A percentile compares a stretch with the other conserved stretches of the same genome.
Conservation (phyloP, 352 stramenopile genomes). For the Sclerospora graminicola region DNA sequence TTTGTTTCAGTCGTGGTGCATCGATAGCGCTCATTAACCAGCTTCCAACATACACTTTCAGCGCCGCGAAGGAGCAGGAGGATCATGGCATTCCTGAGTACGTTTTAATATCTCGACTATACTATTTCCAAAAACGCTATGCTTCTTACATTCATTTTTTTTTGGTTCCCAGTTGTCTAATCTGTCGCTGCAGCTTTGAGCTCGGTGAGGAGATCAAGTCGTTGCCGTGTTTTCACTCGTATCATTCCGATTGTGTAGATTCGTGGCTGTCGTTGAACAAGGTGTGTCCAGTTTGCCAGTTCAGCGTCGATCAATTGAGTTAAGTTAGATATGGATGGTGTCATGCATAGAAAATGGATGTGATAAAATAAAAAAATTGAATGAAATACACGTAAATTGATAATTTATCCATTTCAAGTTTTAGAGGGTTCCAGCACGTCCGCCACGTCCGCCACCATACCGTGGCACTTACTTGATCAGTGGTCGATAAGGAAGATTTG, state of each 20-base stretch:
- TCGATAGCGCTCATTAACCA: slow-evolving; percentile 59
- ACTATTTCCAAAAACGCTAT: neutral
- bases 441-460: neutral
- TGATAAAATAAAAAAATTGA: slow-evolving; percentile 7
- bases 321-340: slow-evolving; percentile 13
- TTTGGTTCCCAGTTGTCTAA: slow-evolving; percentile 77
- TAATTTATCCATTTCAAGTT: slow-evolving; percentile 38
- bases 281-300: slow-evolving; percentile 85
- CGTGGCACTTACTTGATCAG: slow-evolving; percentile 22
- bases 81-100: slow-evolving; percentile 50
- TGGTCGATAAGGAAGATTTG: slow-evolving; percentile 87
- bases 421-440: neutral
- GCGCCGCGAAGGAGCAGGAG: slow-evolving; percentile 30
- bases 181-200: slow-evolving; percentile 87
- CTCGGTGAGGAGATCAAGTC: slow-evolving; percentile 88
- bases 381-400: slow-evolving; percentile 36
- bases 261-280: slow-evolving; percentile 89
- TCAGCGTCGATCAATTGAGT: slow-evolving; percentile 55
- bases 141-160: no score
- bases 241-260: slow-evolving; percentile 90
- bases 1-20: slow-evolving; percentile 40
- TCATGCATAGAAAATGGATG: neutral
- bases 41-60: slow-evolving; percentile 74
- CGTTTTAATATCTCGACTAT: slow-evolving; percentile 1
- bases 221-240: slow-evolving; percentile 90